Conservation (phyloP, 495 filamentous ascomycete genomes). For the Durotheca rogersii region DNA sequence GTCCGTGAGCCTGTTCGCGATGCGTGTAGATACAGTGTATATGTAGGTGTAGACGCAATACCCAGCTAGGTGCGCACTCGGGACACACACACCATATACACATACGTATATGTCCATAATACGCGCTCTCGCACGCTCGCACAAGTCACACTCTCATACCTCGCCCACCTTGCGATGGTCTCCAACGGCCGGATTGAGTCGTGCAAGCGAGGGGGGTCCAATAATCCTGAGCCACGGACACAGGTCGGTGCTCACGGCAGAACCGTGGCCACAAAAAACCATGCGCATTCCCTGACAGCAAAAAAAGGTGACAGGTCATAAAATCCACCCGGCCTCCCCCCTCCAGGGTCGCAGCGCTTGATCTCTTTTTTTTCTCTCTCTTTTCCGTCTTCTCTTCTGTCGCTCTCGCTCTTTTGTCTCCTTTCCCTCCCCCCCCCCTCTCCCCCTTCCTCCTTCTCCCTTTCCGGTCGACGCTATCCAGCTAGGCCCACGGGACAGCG, state of each 20-base stretch:
- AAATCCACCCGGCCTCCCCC: constrained; percentile 16
- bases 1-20: too few relatives aligned
- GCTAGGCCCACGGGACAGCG: constrained; percentile 10
- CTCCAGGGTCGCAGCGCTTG: constrained; percentile 13
- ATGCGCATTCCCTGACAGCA: constrained; percentile 16
- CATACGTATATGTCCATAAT: background rate
- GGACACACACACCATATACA: too few relatives aligned
- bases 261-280: constrained; percentile 23
- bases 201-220: constrained; percentile 28
- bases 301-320: constrained; percentile 26
- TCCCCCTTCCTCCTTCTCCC: too few relatives aligned
- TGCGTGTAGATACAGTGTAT: too few relatives aligned
- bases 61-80: too few relatives aligned
- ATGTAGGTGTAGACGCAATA: too few relatives aligned
- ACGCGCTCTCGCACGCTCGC: background rate
- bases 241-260: constrained; percentile 30
- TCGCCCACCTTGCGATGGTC: constrained; percentile 1
- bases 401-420: too few relatives aligned
- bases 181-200: constrained; percentile 14
- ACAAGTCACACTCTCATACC: background rate
- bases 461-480: constrained; percentile 22
- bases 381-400: too few relatives aligned
- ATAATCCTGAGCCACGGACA: constrained; percentile 37
- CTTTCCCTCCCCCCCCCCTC: too few relatives aligned
- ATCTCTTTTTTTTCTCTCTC: too few relatives aligned